These are phyloP conservation scores for Fraxinus xanthoxyloides DNA, from an alignment of 305 asterid species.

Conservation along the genomic window DNA sequence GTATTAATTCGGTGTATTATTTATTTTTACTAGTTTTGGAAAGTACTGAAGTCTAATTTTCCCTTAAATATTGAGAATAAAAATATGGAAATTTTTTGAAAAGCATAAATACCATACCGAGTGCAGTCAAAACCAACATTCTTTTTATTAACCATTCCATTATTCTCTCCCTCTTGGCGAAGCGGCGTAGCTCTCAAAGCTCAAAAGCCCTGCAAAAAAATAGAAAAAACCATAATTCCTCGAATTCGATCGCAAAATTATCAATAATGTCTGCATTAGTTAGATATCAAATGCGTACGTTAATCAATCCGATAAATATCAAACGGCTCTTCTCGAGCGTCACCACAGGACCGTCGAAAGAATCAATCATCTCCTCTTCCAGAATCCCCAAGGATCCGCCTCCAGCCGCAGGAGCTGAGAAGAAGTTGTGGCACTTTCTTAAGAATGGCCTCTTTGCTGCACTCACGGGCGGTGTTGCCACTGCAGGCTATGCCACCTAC, in stretches of 20 bases:
- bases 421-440: constrained; percentile 55
- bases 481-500: constrained; percentile 75
- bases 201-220: background rate
- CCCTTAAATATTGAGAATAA: background rate
- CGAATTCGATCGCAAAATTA: background rate
- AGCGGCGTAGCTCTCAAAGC: background rate
- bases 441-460: constrained; percentile 54
- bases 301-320: background rate
- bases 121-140: no score
- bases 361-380: background rate
- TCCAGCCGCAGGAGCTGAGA: constrained; percentile 34
- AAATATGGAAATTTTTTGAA: no score
- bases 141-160: background rate
- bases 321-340: background rate
- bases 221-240: background rate
- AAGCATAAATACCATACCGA: no score
- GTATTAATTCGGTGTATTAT: no score
- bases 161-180: background rate
- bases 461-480: constrained; percentile 57
- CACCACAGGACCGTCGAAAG: background rate
- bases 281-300: background rate
- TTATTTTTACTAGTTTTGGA: no score
- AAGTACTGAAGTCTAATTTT: no score
- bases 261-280: background rate
- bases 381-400: constrained; percentile 35